A percentile compares a stretch with the other conserved stretches of the same genome.
These are phyloP conservation scores for Paraphoma sp. DNA, from an alignment of 2,329 filamentous ascomycete genomes.

Conservation along the genomic window DNA sequence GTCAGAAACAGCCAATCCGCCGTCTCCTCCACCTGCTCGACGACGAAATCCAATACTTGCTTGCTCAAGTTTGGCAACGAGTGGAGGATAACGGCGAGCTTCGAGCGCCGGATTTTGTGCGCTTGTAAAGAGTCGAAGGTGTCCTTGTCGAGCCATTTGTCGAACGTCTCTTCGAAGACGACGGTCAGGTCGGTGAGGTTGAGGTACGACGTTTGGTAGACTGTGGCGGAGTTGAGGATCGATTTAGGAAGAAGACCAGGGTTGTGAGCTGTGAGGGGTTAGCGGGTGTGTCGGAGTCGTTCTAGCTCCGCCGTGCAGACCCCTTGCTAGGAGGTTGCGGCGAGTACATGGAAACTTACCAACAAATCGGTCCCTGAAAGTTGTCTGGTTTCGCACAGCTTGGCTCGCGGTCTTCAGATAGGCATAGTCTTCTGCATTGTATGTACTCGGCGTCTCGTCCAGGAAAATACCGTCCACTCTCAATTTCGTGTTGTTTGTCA, in stretches of 20 bases:
- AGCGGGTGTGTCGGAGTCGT: background rate
- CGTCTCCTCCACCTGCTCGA: slow-evolving; percentile 37
- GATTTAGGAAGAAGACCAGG: slow-evolving; percentile 28
- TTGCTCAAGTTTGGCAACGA: slow-evolving; percentile 31
- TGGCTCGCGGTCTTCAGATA: slow-evolving; percentile 31
- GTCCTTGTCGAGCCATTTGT: slow-evolving; percentile 31
- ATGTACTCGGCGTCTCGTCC: slow-evolving; percentile 56
- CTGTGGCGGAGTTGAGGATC: slow-evolving; percentile 20
- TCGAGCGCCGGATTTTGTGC: slow-evolving; percentile 22
- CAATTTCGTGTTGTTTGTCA: slow-evolving; percentile 46
- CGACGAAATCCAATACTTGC: slow-evolving; percentile 31
- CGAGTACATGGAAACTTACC: slow-evolving; percentile 15
- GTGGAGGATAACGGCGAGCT: slow-evolving; percentile 38
- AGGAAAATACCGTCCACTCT: slow-evolving; percentile 60
- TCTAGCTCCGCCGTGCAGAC: no score
- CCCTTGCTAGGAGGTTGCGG: background rate
- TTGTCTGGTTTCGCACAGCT: slow-evolving; percentile 24
- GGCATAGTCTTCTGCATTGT: slow-evolving; percentile 19
- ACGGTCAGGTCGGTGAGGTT: slow-evolving; percentile 42
- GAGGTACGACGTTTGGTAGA: slow-evolving; percentile 32
- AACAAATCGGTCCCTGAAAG: slow-evolving; percentile 34
- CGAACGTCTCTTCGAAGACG: slow-evolving; percentile 41
- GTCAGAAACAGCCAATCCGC: slow-evolving; percentile 41
- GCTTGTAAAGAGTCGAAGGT: slow-evolving; percentile 28
- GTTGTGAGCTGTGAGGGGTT: slow-evolving; percentile 31